Base-by-base conservation (phyloP, 345 rosid genomes). In the Acer negundo region DNA sequence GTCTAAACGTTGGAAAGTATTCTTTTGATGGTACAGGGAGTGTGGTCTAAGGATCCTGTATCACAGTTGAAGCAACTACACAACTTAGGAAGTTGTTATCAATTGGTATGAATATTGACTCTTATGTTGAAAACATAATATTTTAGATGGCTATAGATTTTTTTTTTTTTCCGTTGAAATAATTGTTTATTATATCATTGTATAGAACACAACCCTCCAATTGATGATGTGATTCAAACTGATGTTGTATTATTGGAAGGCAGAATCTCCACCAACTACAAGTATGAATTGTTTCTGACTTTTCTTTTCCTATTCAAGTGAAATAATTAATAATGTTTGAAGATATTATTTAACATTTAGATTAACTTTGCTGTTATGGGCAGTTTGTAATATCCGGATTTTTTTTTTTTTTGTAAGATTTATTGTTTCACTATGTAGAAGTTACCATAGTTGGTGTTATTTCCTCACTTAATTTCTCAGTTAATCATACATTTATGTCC, bases 131-230 rank as follows among this genome's bases (percentile, higher is more conserved):
- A 15, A 46, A 63, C 13, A 35, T 49, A 20, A 5, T 9, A 1
- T 38, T 78, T 49, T 7, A 20, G 38, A 23, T 22, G n/a, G 61
- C 44, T 31, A 51, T 67, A 10, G 10, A n/a, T n/a, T n/a, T n/a
- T 23, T 6, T 24, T 7, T 20, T 19, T 7, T 35, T 35, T 3
- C 17, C 26, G 70, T 7, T 8, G 9, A 40, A n/a, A 23, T 40
- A n/a, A 23, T 40, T 38, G 24, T 20, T 73, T 44, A 62, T 55
- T 62, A 11, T 69, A 72, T 81, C 38, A 59, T 79, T 66, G 10
- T 82, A 70, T 80, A 93, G 96, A 93, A 82, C 92, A 91, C 16
- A 85, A 91, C 81, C 97, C 98, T 79, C 98, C 98, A 7, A 93
- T 93, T 67, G 94, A 92, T 78, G 4, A 28, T 2, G 97, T 93